Conservation (phyloP, 768 basidiomycete species). For the Clavaria fumosa region DNA sequence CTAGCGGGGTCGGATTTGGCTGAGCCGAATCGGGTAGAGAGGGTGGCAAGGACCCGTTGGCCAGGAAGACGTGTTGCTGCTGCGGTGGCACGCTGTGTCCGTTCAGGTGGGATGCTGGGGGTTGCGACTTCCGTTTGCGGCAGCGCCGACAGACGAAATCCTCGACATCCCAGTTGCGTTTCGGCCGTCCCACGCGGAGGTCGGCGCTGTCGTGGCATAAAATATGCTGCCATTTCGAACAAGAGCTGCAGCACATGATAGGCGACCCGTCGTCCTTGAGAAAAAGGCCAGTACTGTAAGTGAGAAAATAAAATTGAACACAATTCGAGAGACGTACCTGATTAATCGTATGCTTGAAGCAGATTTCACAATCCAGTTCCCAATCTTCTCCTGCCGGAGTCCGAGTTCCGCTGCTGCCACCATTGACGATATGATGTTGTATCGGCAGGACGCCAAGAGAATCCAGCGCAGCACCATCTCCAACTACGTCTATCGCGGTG, state of each 20-base stretch:
- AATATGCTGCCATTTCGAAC: constrained; percentile 85
- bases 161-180: constrained; percentile 73
- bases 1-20: too few relatives aligned
- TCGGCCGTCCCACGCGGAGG: constrained; percentile 40
- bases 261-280: constrained; percentile 63
- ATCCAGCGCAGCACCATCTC: neutral
- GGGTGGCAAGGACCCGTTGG: too few relatives aligned
- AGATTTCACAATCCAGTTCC: constrained; percentile 84
- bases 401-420: constrained; percentile 28
- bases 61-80: too few relatives aligned
- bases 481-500: neutral
- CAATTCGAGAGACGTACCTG: constrained; percentile 31
- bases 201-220: constrained; percentile 69
- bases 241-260: constrained; percentile 69
- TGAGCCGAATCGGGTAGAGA: too few relatives aligned
- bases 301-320: constrained; percentile 1
- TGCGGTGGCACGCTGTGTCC: too few relatives aligned
- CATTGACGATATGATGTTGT: constrained; percentile 11
- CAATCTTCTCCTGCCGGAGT: constrained; percentile 52
- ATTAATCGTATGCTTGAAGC: constrained; percentile 55
- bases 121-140: constrained; percentile 10
- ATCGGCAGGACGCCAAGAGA: neutral
- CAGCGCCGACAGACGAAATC: constrained; percentile 68
- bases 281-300: too few relatives aligned
- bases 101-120: constrained; percentile 2